These are phyloP conservation scores for Cymbopogon citratus DNA, from an alignment of 176 grass and related monocot species.

Conservation along the genomic window DNA sequence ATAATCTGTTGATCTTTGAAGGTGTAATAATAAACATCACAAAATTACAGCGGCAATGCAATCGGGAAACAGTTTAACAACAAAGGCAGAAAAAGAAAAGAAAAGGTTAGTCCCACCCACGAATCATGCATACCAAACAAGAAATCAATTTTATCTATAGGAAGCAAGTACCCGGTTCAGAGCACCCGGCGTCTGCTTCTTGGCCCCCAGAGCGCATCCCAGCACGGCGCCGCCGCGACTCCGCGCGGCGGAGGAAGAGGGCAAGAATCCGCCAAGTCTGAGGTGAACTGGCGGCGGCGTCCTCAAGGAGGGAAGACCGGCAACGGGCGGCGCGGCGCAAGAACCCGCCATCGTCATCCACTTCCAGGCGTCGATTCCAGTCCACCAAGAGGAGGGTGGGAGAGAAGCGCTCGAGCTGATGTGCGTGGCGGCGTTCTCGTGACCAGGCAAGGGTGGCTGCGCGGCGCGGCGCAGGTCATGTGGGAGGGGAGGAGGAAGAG, in stretches of 20 bases:
- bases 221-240: neutral
- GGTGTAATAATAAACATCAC: neutral
- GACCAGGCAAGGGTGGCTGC: neutral
- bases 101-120: neutral
- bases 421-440: slow-evolving; percentile 5
- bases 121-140: neutral
- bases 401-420: neutral
- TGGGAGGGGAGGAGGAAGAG: neutral
- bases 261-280: neutral
- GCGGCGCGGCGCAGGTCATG: slow-evolving; percentile 16
- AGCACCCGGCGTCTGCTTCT: neutral
- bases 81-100: neutral
- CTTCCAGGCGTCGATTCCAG: neutral
- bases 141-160: neutral
- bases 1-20: neutral
- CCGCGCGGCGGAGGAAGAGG: neutral
- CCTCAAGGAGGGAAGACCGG: neutral
- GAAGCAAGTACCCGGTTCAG: slow-evolving; percentile 30
- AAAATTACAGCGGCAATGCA: slow-evolving; percentile 9
- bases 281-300: neutral
- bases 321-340: slow-evolving; percentile 5
- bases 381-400: neutral
- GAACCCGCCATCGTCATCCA: slow-evolving; percentile 11
- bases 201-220: neutral
- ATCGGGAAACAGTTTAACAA: neutral